Evolutionary conservation across 495 filamentous ascomycete species (phyloP), one percentile per base, ranked within the genome.

Genomic region (Podospora pseudoanserina): DNA sequence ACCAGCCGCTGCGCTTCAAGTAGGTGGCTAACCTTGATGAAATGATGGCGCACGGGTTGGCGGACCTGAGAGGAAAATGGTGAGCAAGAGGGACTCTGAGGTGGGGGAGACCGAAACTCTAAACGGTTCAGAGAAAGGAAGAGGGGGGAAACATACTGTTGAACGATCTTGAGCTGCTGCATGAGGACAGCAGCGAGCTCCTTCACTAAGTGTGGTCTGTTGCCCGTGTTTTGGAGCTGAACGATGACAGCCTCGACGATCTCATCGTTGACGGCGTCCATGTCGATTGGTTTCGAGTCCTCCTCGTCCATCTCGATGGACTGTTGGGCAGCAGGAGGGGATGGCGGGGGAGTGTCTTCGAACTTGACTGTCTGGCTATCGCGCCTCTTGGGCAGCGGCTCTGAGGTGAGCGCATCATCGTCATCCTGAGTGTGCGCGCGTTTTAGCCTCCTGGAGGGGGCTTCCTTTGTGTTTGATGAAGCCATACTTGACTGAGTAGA

Each of bases 31-130:
- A 82, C 69, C 95, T 90, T 39, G 96, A 97, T 5, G 94, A 96
- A 70, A 99, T 91, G 72, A 99, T 91, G 61, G 95, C 94, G 73
- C 90, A 90, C 28, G 94, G 95, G 77, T 99, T 99, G 27, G 94
- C 93, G 64, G 95, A 97, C 78, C 95, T 99, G 77, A 18, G 61
- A 67, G 65, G 67, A 66, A 20, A 61, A 27, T 70, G 32, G 81
- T 85, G 71, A 85, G 79, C 55, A 69, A 68, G 30, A 64, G 2
- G 53, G 19, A 64, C 39, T 44, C 34, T 59, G 26, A 11, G 44
- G 16, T 27, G 64, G 26, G 26, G 16, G 58, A 32, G 32, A 4
- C 11, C 34, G 44, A 64, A n/a, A 6, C 16, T 49, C 39, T 49
- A 49, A 49, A 11, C 39, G 39, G 39, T 2, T 13, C 39, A 11